Base-by-base conservation (phyloP, 2,329 filamentous ascomycete genomes). In the Epichloe elymi region DNA sequence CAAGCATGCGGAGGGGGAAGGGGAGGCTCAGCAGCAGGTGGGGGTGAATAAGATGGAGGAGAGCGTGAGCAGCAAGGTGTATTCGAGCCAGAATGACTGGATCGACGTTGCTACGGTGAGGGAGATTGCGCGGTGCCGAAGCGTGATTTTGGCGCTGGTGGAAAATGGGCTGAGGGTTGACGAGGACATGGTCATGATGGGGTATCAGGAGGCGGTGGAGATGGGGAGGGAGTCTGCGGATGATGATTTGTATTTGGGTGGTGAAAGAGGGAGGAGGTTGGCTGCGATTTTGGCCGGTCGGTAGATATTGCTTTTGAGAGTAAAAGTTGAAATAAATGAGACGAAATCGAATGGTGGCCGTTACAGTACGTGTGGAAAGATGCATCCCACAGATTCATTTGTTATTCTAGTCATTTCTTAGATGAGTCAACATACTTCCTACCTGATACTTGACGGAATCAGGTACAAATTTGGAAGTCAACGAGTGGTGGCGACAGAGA, bases 11-110 rank as follows among this genome's bases (percentile, higher is more conserved):
- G 82, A 86, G 57, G 77, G 76, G 37, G 74, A 76, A n/a, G 23
- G 23, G 23, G 67, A 68, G 5, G 64, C 67, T 11, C 39, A 40
- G 63, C 67, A 39, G 70, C 76, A 42, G 70, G 65, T 67, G n/a
- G 70, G 69, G 14, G 87, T 96, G 61, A 95, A 88, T 49, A 79
- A 86, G 57, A 78, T 96, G 65, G 93, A 97, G 66, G 93, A 98
- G 70, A 82, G 75, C 58, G 85, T 93, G 19, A 89, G 83, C 56
- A 82, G 82, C 60, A 86, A 84, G 50, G 88, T 95, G 59, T 98
- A 98, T 69, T 93, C 87, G 51, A 94, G 87, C 64, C 89, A 96
- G 71, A 98, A 98, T 64, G 91, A 97, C 64, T 76, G 80, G 51
- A 89, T 98, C 56, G 73, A 80, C 20, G 71, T 80, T 2, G 80